Evolutionary conservation across 495 filamentous ascomycete genomes (phyloP).

Genomic region (Penicillium malachiteum): DNA sequence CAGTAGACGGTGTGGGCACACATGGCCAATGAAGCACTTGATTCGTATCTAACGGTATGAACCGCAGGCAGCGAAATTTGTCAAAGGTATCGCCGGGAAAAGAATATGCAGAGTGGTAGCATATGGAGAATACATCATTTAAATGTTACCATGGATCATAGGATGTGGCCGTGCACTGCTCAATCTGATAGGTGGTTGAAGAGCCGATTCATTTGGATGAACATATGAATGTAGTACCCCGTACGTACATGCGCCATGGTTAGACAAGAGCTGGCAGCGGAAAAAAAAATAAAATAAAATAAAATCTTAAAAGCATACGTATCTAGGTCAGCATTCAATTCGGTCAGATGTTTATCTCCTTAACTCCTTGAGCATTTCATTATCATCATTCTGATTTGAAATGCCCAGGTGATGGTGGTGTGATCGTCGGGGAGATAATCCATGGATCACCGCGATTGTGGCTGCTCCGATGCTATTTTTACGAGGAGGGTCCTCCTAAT

Average conservation of each 20-base stretch:
- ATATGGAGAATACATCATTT: too few relatives aligned
- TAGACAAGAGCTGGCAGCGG: too few relatives aligned
- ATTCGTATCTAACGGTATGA: not conserved
- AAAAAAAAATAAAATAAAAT: too few relatives aligned
- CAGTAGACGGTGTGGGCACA: not conserved
- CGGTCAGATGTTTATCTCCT: not conserved
- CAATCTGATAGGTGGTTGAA: conserved; percentile 14
- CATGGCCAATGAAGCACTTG: not conserved
- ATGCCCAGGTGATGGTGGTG: not conserved
- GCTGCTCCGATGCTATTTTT: not conserved
- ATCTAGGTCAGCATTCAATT: not conserved
- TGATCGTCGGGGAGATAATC: not conserved
- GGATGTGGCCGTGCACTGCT: conserved; percentile 8
- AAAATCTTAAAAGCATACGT: not conserved
- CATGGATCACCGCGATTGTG: not conserved
- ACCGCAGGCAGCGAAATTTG: conserved; percentile 5
- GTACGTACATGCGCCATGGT: too few relatives aligned
- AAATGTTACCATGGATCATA: conserved; percentile 3
- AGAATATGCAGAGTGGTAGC: not conserved
- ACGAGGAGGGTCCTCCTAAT: not conserved
- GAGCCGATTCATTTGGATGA: too few relatives aligned
- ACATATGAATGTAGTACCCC: too few relatives aligned
- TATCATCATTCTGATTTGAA: too few relatives aligned
- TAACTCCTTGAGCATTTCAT: too few relatives aligned
- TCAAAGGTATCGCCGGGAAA: not conserved